Conservation (phyloP, 1,139 yeast genomes). For the Geotrichum klebahnii region DNA sequence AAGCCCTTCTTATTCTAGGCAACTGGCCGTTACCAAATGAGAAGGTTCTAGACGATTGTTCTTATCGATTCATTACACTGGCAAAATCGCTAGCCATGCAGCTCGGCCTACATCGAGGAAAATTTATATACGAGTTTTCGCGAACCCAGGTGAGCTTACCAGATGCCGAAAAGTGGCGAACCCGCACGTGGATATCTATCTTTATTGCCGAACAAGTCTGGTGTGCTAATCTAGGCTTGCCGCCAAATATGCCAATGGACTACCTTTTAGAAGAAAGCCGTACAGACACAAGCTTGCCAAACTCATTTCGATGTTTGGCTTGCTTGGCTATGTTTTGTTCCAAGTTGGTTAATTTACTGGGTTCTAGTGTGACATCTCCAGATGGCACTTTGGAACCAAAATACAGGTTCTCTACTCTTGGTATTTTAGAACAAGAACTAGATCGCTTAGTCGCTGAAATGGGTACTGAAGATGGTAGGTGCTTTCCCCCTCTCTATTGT, state of each 20-base stretch:
- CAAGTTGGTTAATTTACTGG: constrained; percentile 79
- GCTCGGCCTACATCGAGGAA: constrained; percentile 85
- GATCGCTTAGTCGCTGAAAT: constrained; percentile 63
- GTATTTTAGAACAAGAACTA: constrained; percentile 71
- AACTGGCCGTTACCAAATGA: constrained; percentile 93
- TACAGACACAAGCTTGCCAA: constrained; percentile 60
- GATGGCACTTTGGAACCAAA: constrained; percentile 86
- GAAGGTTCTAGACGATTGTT: constrained; percentile 85
- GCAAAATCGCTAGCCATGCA: constrained; percentile 83
- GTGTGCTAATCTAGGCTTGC: constrained; percentile 83
- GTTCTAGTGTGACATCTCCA: constrained; percentile 76
- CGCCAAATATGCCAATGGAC: constrained; percentile 83
- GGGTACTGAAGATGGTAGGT: constrained; percentile 49
- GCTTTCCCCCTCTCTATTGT: not conserved
- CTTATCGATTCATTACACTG: constrained; percentile 79
- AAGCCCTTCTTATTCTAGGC: constrained; percentile 73
- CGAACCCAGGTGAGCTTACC: constrained; percentile 84
- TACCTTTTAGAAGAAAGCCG: constrained; percentile 76
- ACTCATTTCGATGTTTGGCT: constrained; percentile 65
- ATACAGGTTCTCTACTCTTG: constrained; percentile 74
- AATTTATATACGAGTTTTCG: constrained; percentile 82
- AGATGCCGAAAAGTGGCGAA: constrained; percentile 91
- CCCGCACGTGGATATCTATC: constrained; percentile 85
- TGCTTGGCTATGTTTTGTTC: constrained; percentile 78
- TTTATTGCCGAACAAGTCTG: constrained; percentile 87